These are phyloP conservation scores for Mortierella sp. DNA, from an alignment of 371 early-diverging fungal species.

Conservation along the genomic window DNA sequence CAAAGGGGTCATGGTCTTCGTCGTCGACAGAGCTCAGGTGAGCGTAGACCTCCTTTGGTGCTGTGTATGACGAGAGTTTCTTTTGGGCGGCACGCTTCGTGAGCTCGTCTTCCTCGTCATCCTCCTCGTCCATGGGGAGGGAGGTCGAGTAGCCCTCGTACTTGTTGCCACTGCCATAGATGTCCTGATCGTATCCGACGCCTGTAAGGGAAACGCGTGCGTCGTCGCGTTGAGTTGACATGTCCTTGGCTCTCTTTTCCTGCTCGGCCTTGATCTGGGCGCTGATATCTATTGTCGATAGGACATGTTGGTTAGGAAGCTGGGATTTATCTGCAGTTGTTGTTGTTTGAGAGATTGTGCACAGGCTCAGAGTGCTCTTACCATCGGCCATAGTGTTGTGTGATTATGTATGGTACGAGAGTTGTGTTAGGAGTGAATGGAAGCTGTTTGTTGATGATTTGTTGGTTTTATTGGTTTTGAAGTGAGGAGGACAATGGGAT, in stretches of 20 bases:
- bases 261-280: constrained; percentile 59
- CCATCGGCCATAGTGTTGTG: constrained; percentile 20
- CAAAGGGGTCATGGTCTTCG: constrained; percentile 81
- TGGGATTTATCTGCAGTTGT: neutral
- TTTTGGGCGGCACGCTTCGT: constrained; percentile 61
- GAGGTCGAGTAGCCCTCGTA: constrained; percentile 81
- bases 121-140: constrained; percentile 67
- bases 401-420: neutral
- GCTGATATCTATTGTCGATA: constrained; percentile 45
- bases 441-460: no score
- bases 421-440: neutral
- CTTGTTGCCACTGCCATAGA: constrained; percentile 79
- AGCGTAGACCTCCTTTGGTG: constrained; percentile 81
- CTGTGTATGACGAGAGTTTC: constrained; percentile 81
- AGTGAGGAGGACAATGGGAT: no score
- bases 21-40: constrained; percentile 72
- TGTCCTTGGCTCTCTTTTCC: constrained; percentile 52
- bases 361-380: neutral
- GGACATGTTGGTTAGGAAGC: neutral
- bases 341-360: neutral
- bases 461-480: no score
- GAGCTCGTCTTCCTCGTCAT: constrained; percentile 65
- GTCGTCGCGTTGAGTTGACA: constrained; percentile 44
- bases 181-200: constrained; percentile 84
- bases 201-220: constrained; percentile 68